Percentiles rank a stretch among this genome's conserved stretches.
Conservation (phyloP, 1,284 basidiomycete genomes). For the Ceratobasidium theobromae region DNA sequence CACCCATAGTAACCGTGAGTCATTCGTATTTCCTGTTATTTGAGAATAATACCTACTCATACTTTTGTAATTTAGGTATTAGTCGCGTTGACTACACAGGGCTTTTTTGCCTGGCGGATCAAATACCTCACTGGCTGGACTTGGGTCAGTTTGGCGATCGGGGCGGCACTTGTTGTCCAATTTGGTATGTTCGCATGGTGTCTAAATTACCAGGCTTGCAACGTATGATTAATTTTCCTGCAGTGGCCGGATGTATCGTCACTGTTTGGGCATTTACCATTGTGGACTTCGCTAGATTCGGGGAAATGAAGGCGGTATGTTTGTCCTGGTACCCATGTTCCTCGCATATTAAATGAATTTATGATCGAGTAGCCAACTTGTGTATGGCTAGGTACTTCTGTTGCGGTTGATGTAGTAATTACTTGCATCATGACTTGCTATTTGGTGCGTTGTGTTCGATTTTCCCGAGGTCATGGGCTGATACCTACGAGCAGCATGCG, state of each 20-base stretch:
- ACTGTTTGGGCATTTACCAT: constrained; percentile 44
- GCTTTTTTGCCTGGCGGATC: constrained; percentile 33
- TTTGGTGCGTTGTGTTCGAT: constrained; percentile 42
- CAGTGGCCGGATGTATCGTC: constrained; percentile 42
- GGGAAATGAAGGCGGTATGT: constrained; percentile 41
- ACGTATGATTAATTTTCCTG: background rate
- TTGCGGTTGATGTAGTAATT: constrained; percentile 45
- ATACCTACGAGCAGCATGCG: constrained; percentile 44
- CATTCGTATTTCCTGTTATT: too few relatives aligned
- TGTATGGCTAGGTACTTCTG: constrained; percentile 40
- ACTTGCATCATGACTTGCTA: constrained; percentile 44
- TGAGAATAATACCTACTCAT: background rate
- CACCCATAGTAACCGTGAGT: constrained; percentile 10
- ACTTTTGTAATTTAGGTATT: background rate
- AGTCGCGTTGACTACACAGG: constrained; percentile 20
- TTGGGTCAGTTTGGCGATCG: constrained; percentile 24
- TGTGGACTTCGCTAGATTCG: constrained; percentile 44
- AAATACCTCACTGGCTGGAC: background rate
- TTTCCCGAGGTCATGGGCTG: too few relatives aligned
- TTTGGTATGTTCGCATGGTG: background rate
- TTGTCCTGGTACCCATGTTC: too few relatives aligned
- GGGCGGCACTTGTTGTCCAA: background rate
- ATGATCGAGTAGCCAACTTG: constrained; percentile 34
- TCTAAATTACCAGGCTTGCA: background rate
- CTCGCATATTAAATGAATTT: background rate